These are phyloP conservation scores for Schizophyllum amplum DNA, from an alignment of 1,284 basidiomycete species.

Conservation along the genomic window DNA sequence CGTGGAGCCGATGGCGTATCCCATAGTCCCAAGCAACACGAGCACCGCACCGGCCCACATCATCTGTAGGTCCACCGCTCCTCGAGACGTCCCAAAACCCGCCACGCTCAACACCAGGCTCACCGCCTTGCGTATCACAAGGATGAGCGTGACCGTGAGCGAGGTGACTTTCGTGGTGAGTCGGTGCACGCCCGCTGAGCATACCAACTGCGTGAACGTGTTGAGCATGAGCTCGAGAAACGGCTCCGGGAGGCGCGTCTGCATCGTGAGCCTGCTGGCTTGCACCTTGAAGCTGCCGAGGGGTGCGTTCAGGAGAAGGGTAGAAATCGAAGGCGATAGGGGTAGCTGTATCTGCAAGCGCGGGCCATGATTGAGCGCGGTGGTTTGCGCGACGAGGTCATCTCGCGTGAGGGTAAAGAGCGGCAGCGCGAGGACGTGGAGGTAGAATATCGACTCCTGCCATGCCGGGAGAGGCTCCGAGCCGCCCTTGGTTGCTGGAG, in stretches of 20 bases:
- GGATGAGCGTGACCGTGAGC: conserved; percentile 80
- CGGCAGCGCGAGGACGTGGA: conserved; percentile 68
- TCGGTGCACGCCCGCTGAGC: conserved; percentile 86
- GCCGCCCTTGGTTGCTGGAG: conserved; percentile 14
- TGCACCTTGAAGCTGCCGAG: conserved; percentile 9
- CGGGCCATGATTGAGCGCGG: conserved; percentile 35
- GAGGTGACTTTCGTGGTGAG: conserved; percentile 74
- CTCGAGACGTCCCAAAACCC: conserved; percentile 9
- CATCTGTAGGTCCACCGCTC: conserved; percentile 25
- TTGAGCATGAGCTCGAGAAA: conserved; percentile 68
- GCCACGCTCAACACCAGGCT: conserved; percentile 72
- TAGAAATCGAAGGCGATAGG: conserved; percentile 15
- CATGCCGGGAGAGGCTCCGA: conserved; percentile 35
- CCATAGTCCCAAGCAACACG: conserved; percentile 68
- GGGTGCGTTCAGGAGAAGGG: conserved; percentile 12
- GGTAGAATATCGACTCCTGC: conserved; percentile 91
- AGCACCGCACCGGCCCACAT: conserved; percentile 63
- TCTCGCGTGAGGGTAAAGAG: conserved; percentile 56
- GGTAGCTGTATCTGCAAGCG: conserved; percentile 12
- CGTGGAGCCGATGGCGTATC: conserved; percentile 47
- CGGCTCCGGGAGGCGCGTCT: conserved; percentile 44
- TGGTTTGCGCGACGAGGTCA: conserved; percentile 44
- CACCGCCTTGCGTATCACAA: conserved; percentile 85
- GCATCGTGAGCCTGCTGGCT: conserved; percentile 10
- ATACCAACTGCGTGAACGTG: conserved; percentile 80